Base-by-base conservation (phyloP, 1,284 basidiomycete genomes). In the Serendipita sp. region DNA sequence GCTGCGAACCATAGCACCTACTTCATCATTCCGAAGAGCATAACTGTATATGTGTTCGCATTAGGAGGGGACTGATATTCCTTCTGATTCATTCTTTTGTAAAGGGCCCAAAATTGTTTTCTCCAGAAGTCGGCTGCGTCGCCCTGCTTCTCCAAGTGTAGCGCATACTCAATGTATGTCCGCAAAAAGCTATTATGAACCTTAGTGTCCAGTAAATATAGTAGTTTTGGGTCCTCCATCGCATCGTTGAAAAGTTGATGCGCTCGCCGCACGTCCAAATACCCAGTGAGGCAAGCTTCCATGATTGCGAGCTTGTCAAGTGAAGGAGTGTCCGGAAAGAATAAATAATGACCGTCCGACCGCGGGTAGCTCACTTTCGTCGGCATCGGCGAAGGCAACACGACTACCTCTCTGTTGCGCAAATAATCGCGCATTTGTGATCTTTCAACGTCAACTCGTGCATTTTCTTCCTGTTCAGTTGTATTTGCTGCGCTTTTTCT, bases 261-360 rank as follows among this genome's bases (percentile, higher is more conserved):
- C 8, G 88, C 88, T 15, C 88, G 83, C 0, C 78, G 77, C 0
- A 90, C 82, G 68, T 91, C 84, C 72, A 85, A 82, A 0, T 82
- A 71, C 65, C 85, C 81, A 70, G 85, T 79, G 15, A 92, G 72
- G 71, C 90, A 92, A 0, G 88, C 87, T 67, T 88, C 83, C 72
- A 93, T 86, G 66, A 91, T 79, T 0, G 87, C 82, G 10, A 89
- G 71, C 60, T 80, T 76, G 70, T 91, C 87, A 70, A 84, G 82
- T 0, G 84, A 82, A 0, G 75, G 70, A 0, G 85, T 80, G 69
- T 85, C 79, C 8, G 79, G 76, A 74, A 86, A 84, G 77, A 85
- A 82, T 68, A 81, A 67, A 70, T 83, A 75, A 71, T 79, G 76
- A 12, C 74, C 64, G 2, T 71, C 66, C 2, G 75, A 72, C 5